Conservation (phyloP, 257 asterid genomes). For the Nyctanthes arbortristis region DNA sequence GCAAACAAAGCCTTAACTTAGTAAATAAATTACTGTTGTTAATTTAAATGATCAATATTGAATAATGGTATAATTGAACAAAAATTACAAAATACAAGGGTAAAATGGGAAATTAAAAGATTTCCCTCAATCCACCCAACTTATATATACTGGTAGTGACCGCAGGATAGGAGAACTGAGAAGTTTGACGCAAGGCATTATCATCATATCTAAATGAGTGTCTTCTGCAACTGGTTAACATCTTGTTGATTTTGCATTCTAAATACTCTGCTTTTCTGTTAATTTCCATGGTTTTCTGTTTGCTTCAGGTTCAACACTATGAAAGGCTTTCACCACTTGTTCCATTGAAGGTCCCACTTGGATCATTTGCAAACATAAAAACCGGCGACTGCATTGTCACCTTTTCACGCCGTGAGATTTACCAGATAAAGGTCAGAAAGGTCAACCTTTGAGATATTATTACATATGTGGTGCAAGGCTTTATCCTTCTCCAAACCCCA, state of each 20-base stretch:
- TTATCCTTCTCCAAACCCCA: conserved; percentile 1
- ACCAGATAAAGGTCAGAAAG: conserved; percentile 66
- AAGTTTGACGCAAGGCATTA: not conserved
- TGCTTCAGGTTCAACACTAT: conserved; percentile 70
- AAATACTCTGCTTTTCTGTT: not conserved
- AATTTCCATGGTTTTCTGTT: conserved; percentile 13
- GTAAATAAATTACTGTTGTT: too few species aligned
- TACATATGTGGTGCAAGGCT: not conserved
- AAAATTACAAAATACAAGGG: too few species aligned
- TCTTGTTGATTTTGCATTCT: not conserved
- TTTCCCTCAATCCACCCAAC: too few species aligned
- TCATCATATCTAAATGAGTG: not conserved
- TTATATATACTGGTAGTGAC: too few species aligned
- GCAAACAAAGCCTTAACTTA: too few species aligned
- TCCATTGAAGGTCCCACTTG: conserved; percentile 72
- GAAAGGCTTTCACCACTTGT: conserved; percentile 97
- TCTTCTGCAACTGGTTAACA: not conserved
- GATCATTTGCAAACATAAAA: conserved; percentile 62
- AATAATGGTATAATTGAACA: too few species aligned
- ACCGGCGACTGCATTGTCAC: conserved; percentile 95
- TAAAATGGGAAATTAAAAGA: too few species aligned
- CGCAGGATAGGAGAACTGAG: not conserved
- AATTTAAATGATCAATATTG: too few species aligned
- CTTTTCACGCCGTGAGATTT: conserved; percentile 78
- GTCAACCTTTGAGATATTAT: conserved; percentile 11